Evolutionary conservation across 1,284 basidiomycete genomes (phyloP).

Genomic region (Tilletia setariae): DNA sequence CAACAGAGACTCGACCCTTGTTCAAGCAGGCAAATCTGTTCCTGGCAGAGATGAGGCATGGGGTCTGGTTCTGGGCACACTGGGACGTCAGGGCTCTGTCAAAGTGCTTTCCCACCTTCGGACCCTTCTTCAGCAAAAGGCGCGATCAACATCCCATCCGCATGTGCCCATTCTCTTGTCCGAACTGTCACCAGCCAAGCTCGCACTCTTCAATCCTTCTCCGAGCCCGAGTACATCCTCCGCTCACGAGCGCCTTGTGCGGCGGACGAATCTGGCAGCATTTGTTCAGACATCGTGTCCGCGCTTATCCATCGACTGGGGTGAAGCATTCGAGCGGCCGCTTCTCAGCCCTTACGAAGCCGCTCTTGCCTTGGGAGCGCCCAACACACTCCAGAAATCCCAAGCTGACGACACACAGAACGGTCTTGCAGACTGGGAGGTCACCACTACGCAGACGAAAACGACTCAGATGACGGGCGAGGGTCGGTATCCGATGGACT

Average conservation of each 20-base stretch:
- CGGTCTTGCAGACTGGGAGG: constrained; percentile 34
- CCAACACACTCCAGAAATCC: not conserved
- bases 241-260: not conserved
- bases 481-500: constrained; percentile 87
- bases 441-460: constrained; percentile 22
- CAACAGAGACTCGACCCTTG: no score
- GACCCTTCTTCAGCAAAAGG: constrained; percentile 25
- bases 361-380: constrained; percentile 72
- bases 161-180: constrained; percentile 87
- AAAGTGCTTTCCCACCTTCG: constrained; percentile 64
- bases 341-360: constrained; percentile 92
- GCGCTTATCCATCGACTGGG: constrained; percentile 92
- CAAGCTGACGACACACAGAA: not conserved
- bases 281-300: constrained; percentile 97
- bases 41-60: constrained; percentile 57
- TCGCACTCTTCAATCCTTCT: constrained; percentile 71
- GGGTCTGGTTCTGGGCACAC: constrained; percentile 92
- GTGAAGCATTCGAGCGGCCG: constrained; percentile 75
- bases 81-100: constrained; percentile 90
- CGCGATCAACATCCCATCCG: constrained; percentile 56
- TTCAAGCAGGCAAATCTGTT: not conserved
- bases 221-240: not conserved
- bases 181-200: constrained; percentile 89
- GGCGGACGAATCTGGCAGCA: constrained; percentile 65
- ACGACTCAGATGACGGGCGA: constrained; percentile 38